Conservation (phyloP, 2,329 filamentous ascomycete genomes). For the Epichloe uncinata region DNA sequence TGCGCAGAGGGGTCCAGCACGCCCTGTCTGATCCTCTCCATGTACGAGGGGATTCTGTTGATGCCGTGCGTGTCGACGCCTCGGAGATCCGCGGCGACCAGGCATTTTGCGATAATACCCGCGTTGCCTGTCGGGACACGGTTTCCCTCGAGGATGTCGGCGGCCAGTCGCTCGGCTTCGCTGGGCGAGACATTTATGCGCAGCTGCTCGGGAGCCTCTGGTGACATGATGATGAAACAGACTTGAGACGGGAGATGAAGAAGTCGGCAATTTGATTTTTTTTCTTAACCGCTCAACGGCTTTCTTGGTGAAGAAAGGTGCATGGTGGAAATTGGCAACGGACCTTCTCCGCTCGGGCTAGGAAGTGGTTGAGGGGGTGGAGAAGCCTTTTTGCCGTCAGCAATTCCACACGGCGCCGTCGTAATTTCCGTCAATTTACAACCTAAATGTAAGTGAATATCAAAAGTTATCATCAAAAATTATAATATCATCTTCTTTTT, state of each 20-base stretch:
- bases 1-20: constrained; percentile 49
- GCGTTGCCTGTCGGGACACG: constrained; percentile 47
- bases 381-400: not conserved
- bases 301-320: too few relatives aligned
- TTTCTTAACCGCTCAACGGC: too few relatives aligned
- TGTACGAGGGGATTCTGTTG: constrained; percentile 66
- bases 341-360: not conserved
- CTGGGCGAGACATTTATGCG: constrained; percentile 13
- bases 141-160: constrained; percentile 44
- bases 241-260: not conserved
- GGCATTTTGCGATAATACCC: constrained; percentile 48
- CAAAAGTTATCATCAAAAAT: too few relatives aligned
- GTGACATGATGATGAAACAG: not conserved
- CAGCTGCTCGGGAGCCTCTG: not conserved
- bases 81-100: constrained; percentile 62
- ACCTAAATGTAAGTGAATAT: too few relatives aligned
- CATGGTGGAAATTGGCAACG: not conserved
- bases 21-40: constrained; percentile 56
- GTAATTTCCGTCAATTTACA: too few relatives aligned
- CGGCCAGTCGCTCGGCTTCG: constrained; percentile 33
- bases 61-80: constrained; percentile 69
- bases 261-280: too few relatives aligned
- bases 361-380: not conserved
- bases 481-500: too few relatives aligned
- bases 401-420: not conserved